Conservation (phyloP, 495 filamentous ascomycete genomes). For the Tetracladium setigerum region DNA sequence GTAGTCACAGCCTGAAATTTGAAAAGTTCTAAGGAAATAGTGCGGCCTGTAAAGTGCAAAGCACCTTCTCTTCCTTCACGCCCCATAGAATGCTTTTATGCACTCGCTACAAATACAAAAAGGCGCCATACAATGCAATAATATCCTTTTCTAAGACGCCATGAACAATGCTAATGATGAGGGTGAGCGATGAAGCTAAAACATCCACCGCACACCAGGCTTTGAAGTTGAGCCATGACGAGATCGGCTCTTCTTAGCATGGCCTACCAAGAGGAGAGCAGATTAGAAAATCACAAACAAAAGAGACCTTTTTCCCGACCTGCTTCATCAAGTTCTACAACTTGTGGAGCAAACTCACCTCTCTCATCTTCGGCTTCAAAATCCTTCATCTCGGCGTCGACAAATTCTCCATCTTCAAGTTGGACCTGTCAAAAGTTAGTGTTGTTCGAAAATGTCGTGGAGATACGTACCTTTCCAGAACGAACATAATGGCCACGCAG, state of each 20-base stretch:
- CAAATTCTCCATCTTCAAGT: slow-evolving; percentile 69
- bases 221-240: slow-evolving; percentile 8
- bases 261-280: slow-evolving; percentile 13
- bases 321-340: slow-evolving; percentile 60
- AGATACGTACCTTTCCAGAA: slow-evolving; percentile 43
- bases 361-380: slow-evolving; percentile 76
- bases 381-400: slow-evolving; percentile 69
- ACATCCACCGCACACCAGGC: slow-evolving; percentile 11
- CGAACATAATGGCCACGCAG: slow-evolving; percentile 29
- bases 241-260: slow-evolving; percentile 4
- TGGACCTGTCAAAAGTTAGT: slow-evolving; percentile 19
- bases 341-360: slow-evolving; percentile 77
- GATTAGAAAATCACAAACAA: slow-evolving; percentile 30
- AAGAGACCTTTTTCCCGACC: slow-evolving; percentile 43
- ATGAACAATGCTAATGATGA: not conserved
- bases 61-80: no score
- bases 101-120: no score
- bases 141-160: no score
- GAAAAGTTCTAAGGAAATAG: no score
- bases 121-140: no score
- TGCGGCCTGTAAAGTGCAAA: no score
- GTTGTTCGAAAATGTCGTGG: no score
- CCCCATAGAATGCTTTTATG: no score
- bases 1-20: no score
- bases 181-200: slow-evolving; percentile 10